Percentiles rank a stretch among this genome's conserved stretches.
Evolutionary conservation across 768 basidiomycete genomes (phyloP).

Genomic region (Boletus insuetus): DNA sequence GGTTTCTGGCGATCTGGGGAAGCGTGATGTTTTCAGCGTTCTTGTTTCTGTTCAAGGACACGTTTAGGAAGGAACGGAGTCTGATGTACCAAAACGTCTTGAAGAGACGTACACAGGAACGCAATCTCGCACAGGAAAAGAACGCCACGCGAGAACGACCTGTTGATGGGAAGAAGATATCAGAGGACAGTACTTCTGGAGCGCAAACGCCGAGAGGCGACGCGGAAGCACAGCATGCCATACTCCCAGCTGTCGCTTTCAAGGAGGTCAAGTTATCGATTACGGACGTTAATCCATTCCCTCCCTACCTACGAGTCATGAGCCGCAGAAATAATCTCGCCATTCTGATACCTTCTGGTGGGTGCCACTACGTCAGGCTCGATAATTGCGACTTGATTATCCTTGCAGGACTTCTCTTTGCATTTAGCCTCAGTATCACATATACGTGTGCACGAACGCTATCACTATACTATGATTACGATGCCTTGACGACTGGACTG

Average conservation of each 20-base stretch:
- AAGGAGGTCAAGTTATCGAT: constrained; percentile 57
- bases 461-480: constrained; percentile 59
- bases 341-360: constrained; percentile 43
- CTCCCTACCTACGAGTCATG: constrained; percentile 58
- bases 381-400: not conserved
- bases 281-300: constrained; percentile 69
- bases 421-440: constrained; percentile 62
- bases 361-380: constrained; percentile 8
- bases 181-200: not conserved
- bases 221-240: constrained; percentile 21
- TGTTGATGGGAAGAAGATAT: constrained; percentile 1
- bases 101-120: constrained; percentile 37
- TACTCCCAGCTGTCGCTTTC: too few species aligned
- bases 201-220: constrained; percentile 18
- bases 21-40: constrained; percentile 56
- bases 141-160: not conserved
- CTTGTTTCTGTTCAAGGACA: constrained; percentile 74
- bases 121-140: constrained; percentile 16
- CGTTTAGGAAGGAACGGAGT: constrained; percentile 82
- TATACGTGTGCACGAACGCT: constrained; percentile 80
- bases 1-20: constrained; percentile 71
- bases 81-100: constrained; percentile 71
- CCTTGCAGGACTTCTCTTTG: constrained; percentile 61
- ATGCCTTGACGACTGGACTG: constrained; percentile 71
- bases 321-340: constrained; percentile 63